Evolutionary conservation across 352 stramenopile species (phyloP).

Genomic region (Pythium angustatum): DNA sequence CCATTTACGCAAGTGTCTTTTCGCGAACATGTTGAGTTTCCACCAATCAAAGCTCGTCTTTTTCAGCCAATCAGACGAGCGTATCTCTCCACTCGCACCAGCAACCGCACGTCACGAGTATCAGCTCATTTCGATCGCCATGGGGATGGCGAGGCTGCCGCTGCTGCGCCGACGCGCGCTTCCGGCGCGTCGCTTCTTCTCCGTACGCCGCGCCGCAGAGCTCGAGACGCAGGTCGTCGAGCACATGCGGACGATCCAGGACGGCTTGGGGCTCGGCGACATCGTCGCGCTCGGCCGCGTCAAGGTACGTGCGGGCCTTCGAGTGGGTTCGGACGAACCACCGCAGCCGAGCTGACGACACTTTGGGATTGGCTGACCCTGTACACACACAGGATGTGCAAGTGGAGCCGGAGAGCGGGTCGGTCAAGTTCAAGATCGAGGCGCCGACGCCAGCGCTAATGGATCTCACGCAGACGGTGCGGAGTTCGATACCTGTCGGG

Average conservation of each 20-base stretch:
- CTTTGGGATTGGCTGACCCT: neutral
- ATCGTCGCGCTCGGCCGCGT: slow-evolving; percentile 77
- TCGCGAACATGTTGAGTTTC: slow-evolving; percentile 13
- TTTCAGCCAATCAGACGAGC: slow-evolving; percentile 22
- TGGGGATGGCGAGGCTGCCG: slow-evolving; percentile 19
- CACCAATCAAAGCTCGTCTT: slow-evolving; percentile 9
- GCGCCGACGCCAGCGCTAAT: slow-evolving; percentile 64
- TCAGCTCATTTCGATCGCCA: neutral
- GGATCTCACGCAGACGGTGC: slow-evolving; percentile 67
- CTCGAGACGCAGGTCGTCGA: slow-evolving; percentile 81
- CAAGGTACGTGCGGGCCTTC: too few relatives aligned
- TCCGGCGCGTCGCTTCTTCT: slow-evolving; percentile 36
- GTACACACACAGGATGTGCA: slow-evolving; percentile 45
- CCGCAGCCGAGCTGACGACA: too few relatives aligned
- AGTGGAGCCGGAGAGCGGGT: slow-evolving; percentile 42
- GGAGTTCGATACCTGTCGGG: too few relatives aligned
- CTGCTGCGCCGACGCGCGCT: slow-evolving; percentile 28
- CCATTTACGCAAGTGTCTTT: slow-evolving; percentile 15
- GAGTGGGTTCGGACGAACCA: too few relatives aligned
- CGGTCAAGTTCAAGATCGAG: slow-evolving; percentile 78
- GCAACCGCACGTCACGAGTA: slow-evolving; percentile 1
- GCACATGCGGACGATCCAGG: slow-evolving; percentile 60
- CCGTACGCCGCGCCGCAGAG: slow-evolving; percentile 61
- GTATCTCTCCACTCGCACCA: slow-evolving; percentile 9
- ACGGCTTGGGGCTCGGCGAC: slow-evolving; percentile 72